These are phyloP conservation scores for Rhizophora mangle DNA, from an alignment of 345 rosid genomes.

Conservation along the genomic window DNA sequence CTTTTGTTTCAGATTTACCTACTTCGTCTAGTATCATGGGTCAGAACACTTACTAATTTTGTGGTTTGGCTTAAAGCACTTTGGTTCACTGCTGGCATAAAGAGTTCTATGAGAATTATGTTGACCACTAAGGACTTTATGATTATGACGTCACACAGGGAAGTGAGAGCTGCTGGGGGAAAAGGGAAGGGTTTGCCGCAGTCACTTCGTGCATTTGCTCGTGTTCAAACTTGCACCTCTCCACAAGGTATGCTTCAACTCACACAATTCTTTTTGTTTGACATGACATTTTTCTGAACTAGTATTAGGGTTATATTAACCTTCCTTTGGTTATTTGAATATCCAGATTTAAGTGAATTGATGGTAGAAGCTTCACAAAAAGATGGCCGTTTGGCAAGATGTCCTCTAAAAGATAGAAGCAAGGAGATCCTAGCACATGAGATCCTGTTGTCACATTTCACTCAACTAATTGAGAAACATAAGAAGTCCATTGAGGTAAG, in stretches of 20 bases:
- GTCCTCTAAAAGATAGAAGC: slow-evolving; percentile 43
- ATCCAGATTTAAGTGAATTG: slow-evolving; percentile 55
- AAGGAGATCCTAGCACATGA: slow-evolving; percentile 66
- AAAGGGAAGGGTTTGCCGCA: slow-evolving; percentile 84
- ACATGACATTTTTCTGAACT: slow-evolving; percentile 7
- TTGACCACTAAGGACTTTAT: slow-evolving; percentile 18
- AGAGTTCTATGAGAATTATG: background rate
- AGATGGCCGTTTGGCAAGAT: slow-evolving; percentile 82
- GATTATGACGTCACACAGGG: slow-evolving; percentile 37
- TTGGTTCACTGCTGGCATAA: background rate
- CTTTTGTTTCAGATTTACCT: too few relatives aligned
- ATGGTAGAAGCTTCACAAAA: slow-evolving; percentile 59
- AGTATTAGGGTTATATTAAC: background rate
- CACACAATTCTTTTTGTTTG: slow-evolving; percentile 7
- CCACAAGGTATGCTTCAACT: slow-evolving; percentile 43
- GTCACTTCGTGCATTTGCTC: slow-evolving; percentile 81
- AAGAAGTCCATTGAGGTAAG: slow-evolving; percentile 53
- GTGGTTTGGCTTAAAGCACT: background rate
- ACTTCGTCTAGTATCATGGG: background rate
- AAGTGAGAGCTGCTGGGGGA: slow-evolving; percentile 62
- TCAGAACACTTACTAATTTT: background rate
- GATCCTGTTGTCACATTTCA: slow-evolving; percentile 47
- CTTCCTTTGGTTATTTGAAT: slow-evolving; percentile 6
- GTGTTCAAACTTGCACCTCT: slow-evolving; percentile 56
- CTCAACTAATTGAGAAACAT: slow-evolving; percentile 36